A percentile compares a stretch with the other conserved stretches of the same genome.
These are phyloP conservation scores for Jatropha multifida DNA, from an alignment of 441 rosid genomes.

Conservation along the genomic window DNA sequence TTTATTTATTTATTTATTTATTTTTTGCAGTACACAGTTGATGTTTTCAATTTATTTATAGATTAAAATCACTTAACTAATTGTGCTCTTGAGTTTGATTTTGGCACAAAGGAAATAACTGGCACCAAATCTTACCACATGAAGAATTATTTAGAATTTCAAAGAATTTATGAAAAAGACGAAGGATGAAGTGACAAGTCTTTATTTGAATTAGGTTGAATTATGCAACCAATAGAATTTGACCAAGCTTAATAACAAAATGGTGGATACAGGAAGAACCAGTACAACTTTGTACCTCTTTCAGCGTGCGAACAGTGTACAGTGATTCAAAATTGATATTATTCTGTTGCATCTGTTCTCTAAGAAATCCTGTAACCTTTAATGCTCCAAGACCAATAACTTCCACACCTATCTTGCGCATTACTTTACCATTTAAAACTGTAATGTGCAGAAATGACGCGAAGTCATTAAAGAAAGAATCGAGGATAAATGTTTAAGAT, in stretches of 20 bases:
- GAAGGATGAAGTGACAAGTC: background rate
- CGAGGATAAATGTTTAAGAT: slow-evolving; percentile 10
- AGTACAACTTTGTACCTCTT: slow-evolving; percentile 55
- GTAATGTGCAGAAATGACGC: slow-evolving; percentile 20
- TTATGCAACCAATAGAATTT: background rate
- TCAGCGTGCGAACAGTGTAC: slow-evolving; percentile 77
- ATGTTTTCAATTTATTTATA: background rate
- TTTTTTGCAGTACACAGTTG: background rate
- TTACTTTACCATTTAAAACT: slow-evolving; percentile 91
- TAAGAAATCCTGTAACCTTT: slow-evolving; percentile 83
- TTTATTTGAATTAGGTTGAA: background rate
- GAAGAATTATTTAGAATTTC: slow-evolving; percentile 4
- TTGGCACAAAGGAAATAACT: background rate
- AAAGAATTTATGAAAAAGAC: background rate
- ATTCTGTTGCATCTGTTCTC: slow-evolving; percentile 76
- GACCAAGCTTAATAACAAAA: background rate
- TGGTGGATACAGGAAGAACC: background rate
- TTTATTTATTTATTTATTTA: too few relatives aligned
- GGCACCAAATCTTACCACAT: slow-evolving; percentile 2
- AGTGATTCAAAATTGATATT: slow-evolving; percentile 63
- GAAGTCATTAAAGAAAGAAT: background rate
- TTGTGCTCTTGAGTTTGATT: background rate
- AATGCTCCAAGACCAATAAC: slow-evolving; percentile 74
- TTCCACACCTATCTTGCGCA: slow-evolving; percentile 90
- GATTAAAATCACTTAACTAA: background rate